A percentile compares a stretch with the other conserved stretches of the same genome.
phyloP scores from a whole-genome alignment of 106 monocot species.

The Cymbidium sinense region DNA sequence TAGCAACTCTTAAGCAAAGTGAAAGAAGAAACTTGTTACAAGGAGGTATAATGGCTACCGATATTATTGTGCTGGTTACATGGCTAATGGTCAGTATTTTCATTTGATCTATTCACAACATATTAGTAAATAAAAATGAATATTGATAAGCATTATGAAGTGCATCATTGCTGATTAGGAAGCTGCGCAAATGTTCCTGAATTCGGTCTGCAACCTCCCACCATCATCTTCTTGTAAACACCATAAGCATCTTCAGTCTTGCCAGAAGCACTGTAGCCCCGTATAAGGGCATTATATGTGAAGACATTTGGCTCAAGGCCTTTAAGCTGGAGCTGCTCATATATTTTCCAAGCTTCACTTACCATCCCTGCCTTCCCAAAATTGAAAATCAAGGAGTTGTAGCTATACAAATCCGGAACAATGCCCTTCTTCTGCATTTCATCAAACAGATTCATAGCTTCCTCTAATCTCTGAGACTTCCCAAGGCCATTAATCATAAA shows the following conservation, averaged over 20 bases:
- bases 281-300: constrained; percentile 90
- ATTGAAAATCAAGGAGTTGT: constrained; percentile 77
- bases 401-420: constrained; percentile 80
- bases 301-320: constrained; percentile 90
- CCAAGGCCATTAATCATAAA: constrained; percentile 75
- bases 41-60: too few relatives aligned
- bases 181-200: constrained; percentile 74
- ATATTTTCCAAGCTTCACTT: constrained; percentile 69
- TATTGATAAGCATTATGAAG: background rate
- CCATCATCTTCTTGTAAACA: constrained; percentile 68
- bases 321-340: constrained; percentile 58
- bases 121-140: background rate
- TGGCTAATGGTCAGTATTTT: background rate
- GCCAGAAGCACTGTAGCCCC: constrained; percentile 59
- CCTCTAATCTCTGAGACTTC: constrained; percentile 44
- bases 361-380: constrained; percentile 69
- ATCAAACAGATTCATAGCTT: constrained; percentile 55
- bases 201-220: constrained; percentile 80
- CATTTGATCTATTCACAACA: background rate
- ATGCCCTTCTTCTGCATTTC: constrained; percentile 81
- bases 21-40: background rate
- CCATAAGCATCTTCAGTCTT: constrained; percentile 59
- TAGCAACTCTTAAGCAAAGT: background rate
- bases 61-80: background rate
- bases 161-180: constrained; percentile 41